These are phyloP conservation scores for Aspergillus cristatus DNA, from an alignment of 495 filamentous ascomycete genomes.

Conservation along the genomic window DNA sequence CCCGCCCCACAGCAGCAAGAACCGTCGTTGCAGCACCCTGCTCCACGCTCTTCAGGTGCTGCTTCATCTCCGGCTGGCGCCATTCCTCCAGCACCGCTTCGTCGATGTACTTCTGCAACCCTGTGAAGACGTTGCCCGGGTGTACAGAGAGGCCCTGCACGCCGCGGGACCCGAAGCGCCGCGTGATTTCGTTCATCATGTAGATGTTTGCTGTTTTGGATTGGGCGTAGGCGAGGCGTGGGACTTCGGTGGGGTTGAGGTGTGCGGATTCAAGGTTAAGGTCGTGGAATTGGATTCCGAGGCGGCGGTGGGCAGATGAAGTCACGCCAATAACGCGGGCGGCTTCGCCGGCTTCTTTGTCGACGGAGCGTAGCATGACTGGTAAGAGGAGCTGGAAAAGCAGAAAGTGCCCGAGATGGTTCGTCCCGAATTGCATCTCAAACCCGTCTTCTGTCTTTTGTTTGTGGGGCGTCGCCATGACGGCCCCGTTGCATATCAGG, in stretches of 20 bases:
- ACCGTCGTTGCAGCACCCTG: constrained; percentile 34
- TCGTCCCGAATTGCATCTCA: constrained; percentile 38
- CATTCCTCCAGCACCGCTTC: constrained; percentile 7
- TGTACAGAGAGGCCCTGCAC: constrained; percentile 29
- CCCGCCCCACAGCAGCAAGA: constrained; percentile 29
- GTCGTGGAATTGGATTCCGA: constrained; percentile 9
- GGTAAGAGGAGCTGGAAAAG: constrained; percentile 38
- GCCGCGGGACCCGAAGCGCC: constrained; percentile 24
- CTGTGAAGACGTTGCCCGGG: constrained; percentile 25
- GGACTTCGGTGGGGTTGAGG: constrained; percentile 20
- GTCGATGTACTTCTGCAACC: constrained; percentile 7
- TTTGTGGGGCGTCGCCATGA: constrained; percentile 35
- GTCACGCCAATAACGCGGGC: constrained; percentile 36
- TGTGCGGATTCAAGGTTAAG: constrained; percentile 23
- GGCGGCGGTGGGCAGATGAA: constrained; percentile 24
- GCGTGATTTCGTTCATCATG: constrained; percentile 32
- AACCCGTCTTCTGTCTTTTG: constrained; percentile 31
- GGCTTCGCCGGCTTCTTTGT: constrained; percentile 23
- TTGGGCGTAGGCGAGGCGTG: constrained; percentile 19
- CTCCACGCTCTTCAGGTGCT: constrained; percentile 20
- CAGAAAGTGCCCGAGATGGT: constrained; percentile 42
- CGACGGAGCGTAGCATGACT: constrained; percentile 27
- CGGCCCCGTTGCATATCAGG: constrained; percentile 39
- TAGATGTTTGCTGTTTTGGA: constrained; percentile 28
- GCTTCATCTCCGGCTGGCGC: constrained; percentile 13